Evolutionary conservation across 1,284 basidiomycete genomes (phyloP).

Genomic region (Tylopilus microsporus): DNA sequence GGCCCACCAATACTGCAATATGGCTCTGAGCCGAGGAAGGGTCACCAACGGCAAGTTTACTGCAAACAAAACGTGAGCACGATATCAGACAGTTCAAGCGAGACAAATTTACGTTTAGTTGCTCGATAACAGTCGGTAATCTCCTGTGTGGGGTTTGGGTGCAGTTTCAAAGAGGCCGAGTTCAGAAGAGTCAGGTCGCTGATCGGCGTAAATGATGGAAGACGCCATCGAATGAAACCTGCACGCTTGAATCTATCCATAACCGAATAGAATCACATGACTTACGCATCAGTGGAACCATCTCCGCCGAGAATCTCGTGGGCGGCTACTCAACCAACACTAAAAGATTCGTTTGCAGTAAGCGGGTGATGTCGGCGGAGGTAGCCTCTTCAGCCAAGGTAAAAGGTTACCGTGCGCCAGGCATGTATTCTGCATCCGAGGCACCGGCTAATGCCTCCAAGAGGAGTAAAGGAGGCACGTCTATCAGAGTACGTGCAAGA

Average conservation of each 20-base stretch:
- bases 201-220: conserved; percentile 66
- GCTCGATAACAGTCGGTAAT: conserved; percentile 56
- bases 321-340: too few relatives aligned
- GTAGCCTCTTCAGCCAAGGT: too few relatives aligned
- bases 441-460: too few relatives aligned
- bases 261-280: conserved; percentile 2
- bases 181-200: conserved; percentile 66
- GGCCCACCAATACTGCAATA: conserved; percentile 77
- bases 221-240: conserved; percentile 61
- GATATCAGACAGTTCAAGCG: neutral
- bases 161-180: conserved; percentile 67
- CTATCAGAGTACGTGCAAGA: too few relatives aligned
- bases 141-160: conserved; percentile 49
- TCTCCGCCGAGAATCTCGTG: too few relatives aligned
- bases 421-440: too few relatives aligned
- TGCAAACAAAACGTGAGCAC: conserved; percentile 27
- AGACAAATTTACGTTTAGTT: conserved; percentile 57
- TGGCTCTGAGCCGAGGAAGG: conserved; percentile 64
- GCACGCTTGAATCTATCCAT: conserved; percentile 48
- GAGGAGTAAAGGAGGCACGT: too few relatives aligned
- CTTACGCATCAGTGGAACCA: conserved; percentile 18
- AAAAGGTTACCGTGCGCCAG: too few relatives aligned
- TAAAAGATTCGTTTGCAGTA: too few relatives aligned
- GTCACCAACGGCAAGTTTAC: conserved; percentile 69
- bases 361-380: too few relatives aligned